A percentile compares a stretch with the other conserved stretches of the same genome.
These are phyloP conservation scores for Simplicillium aogashimaense DNA, from an alignment of 2,329 filamentous ascomycete genomes.

Conservation along the genomic window DNA sequence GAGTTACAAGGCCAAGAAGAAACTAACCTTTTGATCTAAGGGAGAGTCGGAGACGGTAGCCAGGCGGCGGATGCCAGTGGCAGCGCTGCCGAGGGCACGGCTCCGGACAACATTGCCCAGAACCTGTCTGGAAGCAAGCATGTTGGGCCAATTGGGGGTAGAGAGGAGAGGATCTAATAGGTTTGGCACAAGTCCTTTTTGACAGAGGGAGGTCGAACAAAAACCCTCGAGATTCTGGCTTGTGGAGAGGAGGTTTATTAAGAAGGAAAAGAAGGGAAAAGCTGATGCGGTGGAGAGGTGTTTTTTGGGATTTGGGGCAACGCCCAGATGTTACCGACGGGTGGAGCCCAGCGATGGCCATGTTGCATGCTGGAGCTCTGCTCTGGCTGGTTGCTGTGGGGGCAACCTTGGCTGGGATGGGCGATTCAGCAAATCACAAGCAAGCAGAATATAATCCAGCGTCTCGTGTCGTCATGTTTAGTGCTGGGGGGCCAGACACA, in stretches of 20 bases:
- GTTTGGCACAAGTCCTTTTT: conserved; percentile 7
- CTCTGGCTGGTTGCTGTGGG: too few relatives aligned
- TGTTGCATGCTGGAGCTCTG: too few relatives aligned
- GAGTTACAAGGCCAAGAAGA: too few relatives aligned
- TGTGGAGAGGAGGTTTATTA: conserved; percentile 16
- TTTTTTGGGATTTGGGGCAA: conserved; percentile 9
- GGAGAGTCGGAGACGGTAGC: conserved; percentile 79
- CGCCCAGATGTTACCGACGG: too few relatives aligned
- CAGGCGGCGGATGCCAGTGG: conserved; percentile 60
- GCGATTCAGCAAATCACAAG: too few relatives aligned
- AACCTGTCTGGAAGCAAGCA: conserved; percentile 64
- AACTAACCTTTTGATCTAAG: conserved; percentile 74
- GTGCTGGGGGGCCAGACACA: conserved; percentile 4
- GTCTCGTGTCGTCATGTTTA: conserved; percentile 17
- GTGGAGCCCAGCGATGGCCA: too few relatives aligned
- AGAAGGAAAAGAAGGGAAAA: conserved; percentile 9
- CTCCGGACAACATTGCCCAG: conserved; percentile 54
- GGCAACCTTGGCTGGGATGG: too few relatives aligned
- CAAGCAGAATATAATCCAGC: conserved; percentile 17
- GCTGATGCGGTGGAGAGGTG: conserved; percentile 15
- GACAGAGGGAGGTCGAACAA: conserved; percentile 5
- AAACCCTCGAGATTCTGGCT: conserved; percentile 9
- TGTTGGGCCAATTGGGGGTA: conserved; percentile 27
- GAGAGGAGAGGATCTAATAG: conserved; percentile 18
- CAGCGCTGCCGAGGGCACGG: conserved; percentile 42